Conservation (phyloP, 139 green algal genomes). For the Gonium pectorale region DNA sequence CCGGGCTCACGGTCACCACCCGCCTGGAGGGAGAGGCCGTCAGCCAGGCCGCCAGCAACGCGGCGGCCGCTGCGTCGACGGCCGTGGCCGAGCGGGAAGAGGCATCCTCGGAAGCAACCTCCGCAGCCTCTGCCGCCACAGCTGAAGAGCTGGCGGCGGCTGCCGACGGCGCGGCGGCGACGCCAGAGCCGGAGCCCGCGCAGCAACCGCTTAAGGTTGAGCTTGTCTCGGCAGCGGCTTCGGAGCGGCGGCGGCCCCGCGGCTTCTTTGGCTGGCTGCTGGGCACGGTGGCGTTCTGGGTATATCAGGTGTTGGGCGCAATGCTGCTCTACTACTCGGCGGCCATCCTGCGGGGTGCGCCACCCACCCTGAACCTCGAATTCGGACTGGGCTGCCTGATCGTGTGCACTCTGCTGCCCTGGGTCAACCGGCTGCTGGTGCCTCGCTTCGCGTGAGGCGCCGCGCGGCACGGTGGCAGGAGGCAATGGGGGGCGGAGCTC, state of each 20-base stretch:
- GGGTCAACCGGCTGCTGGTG: constrained; percentile 4
- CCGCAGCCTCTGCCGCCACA: not conserved
- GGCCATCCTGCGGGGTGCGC: not conserved
- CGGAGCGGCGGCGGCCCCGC: not conserved
- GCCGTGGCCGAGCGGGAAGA: not conserved
- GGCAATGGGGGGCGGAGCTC: no score
- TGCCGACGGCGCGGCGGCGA: not conserved
- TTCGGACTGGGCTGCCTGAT: constrained; percentile 15
- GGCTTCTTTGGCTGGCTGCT: not conserved
- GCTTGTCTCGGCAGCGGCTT: not conserved
- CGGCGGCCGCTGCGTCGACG: not conserved
- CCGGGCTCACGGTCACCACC: not conserved
- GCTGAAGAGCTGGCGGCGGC: not conserved
- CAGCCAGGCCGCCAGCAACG: not conserved
- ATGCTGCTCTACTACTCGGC: constrained; percentile 40
- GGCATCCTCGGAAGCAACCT: not conserved
- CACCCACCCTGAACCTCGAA: constrained; percentile 19
- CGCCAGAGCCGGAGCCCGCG: not conserved
- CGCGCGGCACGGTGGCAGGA: no score
- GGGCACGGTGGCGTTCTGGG: not conserved
- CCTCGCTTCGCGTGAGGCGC: not conserved
- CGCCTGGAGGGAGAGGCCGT: constrained; percentile 5
- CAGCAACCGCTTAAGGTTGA: not conserved
- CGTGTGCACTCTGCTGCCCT: constrained; percentile 23
- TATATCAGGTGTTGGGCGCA: constrained; percentile 13